Evolutionary conservation across 805 yeast species (phyloP), one percentile per base, ranked within the genome.

Genomic region (Candida jianshihensis): DNA sequence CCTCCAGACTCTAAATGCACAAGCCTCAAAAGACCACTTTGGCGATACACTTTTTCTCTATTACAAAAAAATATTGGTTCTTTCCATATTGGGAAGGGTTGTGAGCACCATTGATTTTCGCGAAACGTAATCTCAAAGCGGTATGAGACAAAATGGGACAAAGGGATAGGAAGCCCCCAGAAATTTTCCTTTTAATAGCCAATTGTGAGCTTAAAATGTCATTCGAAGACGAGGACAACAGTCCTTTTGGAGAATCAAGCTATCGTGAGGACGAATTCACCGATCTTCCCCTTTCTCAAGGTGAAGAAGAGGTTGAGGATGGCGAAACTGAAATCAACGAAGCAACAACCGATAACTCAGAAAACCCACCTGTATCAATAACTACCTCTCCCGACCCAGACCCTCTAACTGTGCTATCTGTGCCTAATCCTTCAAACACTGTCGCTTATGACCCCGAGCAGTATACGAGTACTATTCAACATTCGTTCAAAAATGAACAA

Each of bases 361-460:
- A n/a, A 4, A 22, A 26, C 16, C 27, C 40, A 16, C 32, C 32
- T 14, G 15, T 15, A 2, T 16, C 30, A 6, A 15, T 37, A 19
- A 19, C 32, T 15, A 19, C 26, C n/a, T 27, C 29, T 4, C 12
- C 41, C 5, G 18, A 20, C 8, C 33, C 45, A 6, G 7, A n/a
- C n/a, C n/a, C 13, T 11, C 26, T 26, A 41, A 16, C 30, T 21
- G 13, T 14, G 10, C 14, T 5, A 19, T 30, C n/a, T n/a, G n/a
- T n/a, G n/a, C n/a, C n/a, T n/a, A n/a, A n/a, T n/a, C n/a, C n/a
- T 1, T 30, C 41, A 6, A 33, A 35, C 11, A 49, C 58, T 2
- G 45, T 44, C 27, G 59, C 50, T 2, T 56, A 56, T 33, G 42
- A 54, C 33, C 60, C 58, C 7, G 60, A 53, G 14, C 18, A 43